Base-by-base conservation (phyloP, 2,329 filamentous ascomycete species). In the Metarhizium robertsii region DNA sequence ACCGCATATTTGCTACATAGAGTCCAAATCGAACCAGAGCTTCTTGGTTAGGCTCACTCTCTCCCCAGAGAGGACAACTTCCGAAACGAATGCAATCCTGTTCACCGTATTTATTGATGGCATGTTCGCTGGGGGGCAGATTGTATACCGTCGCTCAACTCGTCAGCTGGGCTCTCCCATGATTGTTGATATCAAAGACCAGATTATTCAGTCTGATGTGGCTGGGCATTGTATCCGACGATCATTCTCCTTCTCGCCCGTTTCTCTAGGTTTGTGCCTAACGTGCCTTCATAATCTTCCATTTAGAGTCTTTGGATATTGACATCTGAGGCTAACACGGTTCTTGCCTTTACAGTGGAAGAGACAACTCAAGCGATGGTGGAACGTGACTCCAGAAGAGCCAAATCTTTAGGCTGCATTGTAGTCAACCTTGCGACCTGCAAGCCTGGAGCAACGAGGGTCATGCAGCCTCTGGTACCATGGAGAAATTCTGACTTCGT, bases 1-100 rank as follows among this genome's bases (percentile, higher is more conserved):
- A 0, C 51, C n/a, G 2, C 55, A 43, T 7, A 50, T 30, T 10
- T 63, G 58, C 29, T 67, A 63, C 8, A 64, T 67, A 4, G 64
- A 67, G 32, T 64, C 64, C 3, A 56, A 55, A 14, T 60, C 59
- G 1, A 60, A 55, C 2, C 58, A 59, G 2, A 34, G 55, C 1
- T 67, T 63, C 30, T 7, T 47, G 2, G n/a, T 67, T 11, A 57
- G 62, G 32, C 2, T 51, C 1, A 38, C 16, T 0, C 7, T 58
- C 2, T 20, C 54, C 2, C 5, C 42, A 1, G n/a, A 43, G 1
- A 55, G 57, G 8, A 11, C 29, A 13, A 13, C 34, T 3, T 11
- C n/a, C 1, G 1, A 0, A 1, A 2, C 49, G 3, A 4, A 62
- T 11, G 0, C 0, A 0, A 0, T 64, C 0, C 0, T 13, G 0